These are phyloP conservation scores for Microascus cirrosus DNA, from an alignment of 2,329 filamentous ascomycete species.

Conservation along the genomic window DNA sequence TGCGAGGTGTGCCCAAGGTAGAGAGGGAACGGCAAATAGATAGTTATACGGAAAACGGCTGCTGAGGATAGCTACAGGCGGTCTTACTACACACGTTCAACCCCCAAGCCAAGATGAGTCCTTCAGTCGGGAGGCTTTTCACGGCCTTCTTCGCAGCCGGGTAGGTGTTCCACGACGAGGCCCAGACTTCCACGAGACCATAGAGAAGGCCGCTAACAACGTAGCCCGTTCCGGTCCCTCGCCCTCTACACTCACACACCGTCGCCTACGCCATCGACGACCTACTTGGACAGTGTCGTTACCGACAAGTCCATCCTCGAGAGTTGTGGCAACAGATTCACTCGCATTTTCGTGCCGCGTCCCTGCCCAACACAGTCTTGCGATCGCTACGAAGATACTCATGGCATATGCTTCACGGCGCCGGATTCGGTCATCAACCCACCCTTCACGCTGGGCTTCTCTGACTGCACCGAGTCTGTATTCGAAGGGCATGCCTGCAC, in stretches of 20 bases:
- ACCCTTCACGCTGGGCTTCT: neutral
- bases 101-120: no score
- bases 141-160: no score
- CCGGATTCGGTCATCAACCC: neutral
- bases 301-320: neutral
- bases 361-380: neutral
- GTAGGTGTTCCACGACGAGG: no score
- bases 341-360: neutral
- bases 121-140: no score
- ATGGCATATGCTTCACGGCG: neutral
- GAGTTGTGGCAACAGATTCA: neutral
- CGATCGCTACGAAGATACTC: neutral
- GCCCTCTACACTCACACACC: neutral
- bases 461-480: neutral
- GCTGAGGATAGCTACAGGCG: no score
- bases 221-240: neutral
- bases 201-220: neutral
- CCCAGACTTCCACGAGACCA: no score
- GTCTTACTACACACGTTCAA: no score
- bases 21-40: no score
- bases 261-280: neutral
- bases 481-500: neutral
- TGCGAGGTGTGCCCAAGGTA: no score
- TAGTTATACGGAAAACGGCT: no score
- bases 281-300: neutral